A percentile compares a stretch with the other conserved stretches of the same genome.
These are phyloP conservation scores for Phytophthora aleatoria DNA, from an alignment of 352 stramenopile species.

Conservation along the genomic window DNA sequence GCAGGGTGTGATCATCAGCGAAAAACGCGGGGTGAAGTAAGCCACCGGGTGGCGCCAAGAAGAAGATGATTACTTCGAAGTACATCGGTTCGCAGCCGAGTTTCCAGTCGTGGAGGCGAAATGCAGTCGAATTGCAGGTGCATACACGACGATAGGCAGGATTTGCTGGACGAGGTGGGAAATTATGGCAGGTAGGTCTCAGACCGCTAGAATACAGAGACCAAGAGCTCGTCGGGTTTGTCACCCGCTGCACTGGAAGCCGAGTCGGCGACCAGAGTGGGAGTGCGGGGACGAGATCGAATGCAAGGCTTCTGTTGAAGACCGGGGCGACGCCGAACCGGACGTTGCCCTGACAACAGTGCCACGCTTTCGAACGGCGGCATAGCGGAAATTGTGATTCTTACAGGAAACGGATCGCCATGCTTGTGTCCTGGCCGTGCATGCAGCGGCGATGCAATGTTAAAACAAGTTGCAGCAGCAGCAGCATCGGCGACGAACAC, in stretches of 20 bases:
- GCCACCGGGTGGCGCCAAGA: background rate
- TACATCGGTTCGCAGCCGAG: slow-evolving; percentile 13
- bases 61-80: background rate
- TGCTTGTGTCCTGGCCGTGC: slow-evolving; percentile 1
- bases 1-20: background rate
- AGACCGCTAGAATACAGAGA: background rate
- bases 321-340: slow-evolving; percentile 1
- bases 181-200: no score
- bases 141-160: background rate
- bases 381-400: no score
- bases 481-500: slow-evolving; percentile 1
- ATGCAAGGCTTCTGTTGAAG: slow-evolving; percentile 16
- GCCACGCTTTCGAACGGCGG: background rate
- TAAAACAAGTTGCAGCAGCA: slow-evolving; percentile 9
- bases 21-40: slow-evolving; percentile 12
- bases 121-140: background rate
- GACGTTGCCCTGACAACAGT: slow-evolving; percentile 12
- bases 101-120: slow-evolving; percentile 20
- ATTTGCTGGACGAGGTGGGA: background rate
- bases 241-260: slow-evolving; percentile 15
- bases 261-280: slow-evolving; percentile 20
- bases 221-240: slow-evolving; percentile 19
- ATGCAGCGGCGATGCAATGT: background rate
- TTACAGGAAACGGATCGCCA: background rate
- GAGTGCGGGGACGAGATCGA: slow-evolving; percentile 7